Base-by-base conservation (phyloP, 1,284 basidiomycete species). In the Golubevia sp. region DNA sequence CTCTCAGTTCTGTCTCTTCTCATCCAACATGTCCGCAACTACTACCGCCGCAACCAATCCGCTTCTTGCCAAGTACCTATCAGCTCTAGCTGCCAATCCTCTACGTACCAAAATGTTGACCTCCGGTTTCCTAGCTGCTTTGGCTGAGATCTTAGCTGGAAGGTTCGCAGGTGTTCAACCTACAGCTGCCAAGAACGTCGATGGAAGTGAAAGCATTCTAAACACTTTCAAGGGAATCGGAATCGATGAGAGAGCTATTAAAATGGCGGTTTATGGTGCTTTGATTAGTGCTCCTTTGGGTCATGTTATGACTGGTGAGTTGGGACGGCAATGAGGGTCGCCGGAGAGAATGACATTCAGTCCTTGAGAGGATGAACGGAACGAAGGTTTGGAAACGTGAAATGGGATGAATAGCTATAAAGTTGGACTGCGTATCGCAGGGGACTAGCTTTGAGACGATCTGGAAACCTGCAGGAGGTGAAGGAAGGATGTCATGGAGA, bases 211-310 rank as follows among this genome's bases (percentile, higher is more conserved):
- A 1, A 50, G 64, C 3, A 44, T 72, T 24, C 53, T 54, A 18
- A 38, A 69, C 26, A 64, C 71, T 49, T 67, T 71, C 44, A 66
- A 67, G 38, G 63, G 63, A 38, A 54, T 65, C 4, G 76, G 76
- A 25, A 66, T 79, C 66, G 74, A 75, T 64, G 68, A 77, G 50
- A 63, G 72, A 3, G 73, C 73, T 2, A 25, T 67, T 58, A 73
- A 76, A 64, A 77, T 77, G 75, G 71, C 70, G 61, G 25, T 76
- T 48, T 79, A 79, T 61, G 76, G 76, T 55, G 70, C 66, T 58
- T 60, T 71, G 48, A 52, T 79, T 56, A 65, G 64, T 2, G 76
- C 76, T 5, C 76, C 76, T 61, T 67, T 79, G 63, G 73, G 73
- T 13, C 76, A 79, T 59, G 65, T 75, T 44, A 62, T 79, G 51